Conservation (phyloP, 1,139 yeast species). For the Geotrichum reessii region DNA sequence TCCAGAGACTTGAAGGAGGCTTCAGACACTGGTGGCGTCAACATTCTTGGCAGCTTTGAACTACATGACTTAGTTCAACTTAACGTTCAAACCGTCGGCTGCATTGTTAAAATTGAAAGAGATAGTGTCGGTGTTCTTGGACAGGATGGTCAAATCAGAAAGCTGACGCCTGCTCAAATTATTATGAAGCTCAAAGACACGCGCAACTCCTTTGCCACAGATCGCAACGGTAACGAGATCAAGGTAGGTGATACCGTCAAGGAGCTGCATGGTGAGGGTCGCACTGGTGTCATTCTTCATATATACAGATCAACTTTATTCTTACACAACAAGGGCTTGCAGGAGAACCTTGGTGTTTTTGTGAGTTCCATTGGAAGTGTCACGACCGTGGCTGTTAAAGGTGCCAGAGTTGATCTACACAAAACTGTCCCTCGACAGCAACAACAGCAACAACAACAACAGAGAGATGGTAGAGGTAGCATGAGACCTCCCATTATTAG, state of each 20-base stretch:
- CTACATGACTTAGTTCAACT: conserved; percentile 86
- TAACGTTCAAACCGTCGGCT: conserved; percentile 82
- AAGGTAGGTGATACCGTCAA: conserved; percentile 87
- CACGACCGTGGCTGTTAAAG: conserved; percentile 78
- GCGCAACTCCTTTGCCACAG: conserved; percentile 75
- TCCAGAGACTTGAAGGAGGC: conserved; percentile 68
- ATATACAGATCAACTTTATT: conserved; percentile 76
- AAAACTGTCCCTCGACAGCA: conserved; percentile 41
- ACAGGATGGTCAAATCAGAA: conserved; percentile 71
- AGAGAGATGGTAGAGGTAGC: conserved; percentile 26
- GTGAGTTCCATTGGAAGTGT: conserved; percentile 73
- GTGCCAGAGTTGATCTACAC: conserved; percentile 60
- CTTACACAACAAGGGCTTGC: conserved; percentile 67
- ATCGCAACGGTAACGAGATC: conserved; percentile 74
- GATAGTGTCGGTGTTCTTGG: conserved; percentile 77
- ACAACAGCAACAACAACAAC: conserved; percentile 36
- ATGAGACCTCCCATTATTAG: conserved; percentile 49
- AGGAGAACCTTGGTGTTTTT: conserved; percentile 89
- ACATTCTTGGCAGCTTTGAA: conserved; percentile 68
- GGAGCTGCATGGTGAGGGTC: conserved; percentile 70
- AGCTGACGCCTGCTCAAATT: conserved; percentile 73
- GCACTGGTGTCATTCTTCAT: conserved; percentile 85
- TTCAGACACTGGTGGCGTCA: conserved; percentile 44
- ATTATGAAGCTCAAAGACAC: conserved; percentile 63
- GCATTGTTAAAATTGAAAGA: conserved; percentile 83